Evolutionary conservation across 2,329 filamentous ascomycete species (phyloP), one percentile per base, ranked within the genome.

Genomic region (Macrophomina tecta): DNA sequence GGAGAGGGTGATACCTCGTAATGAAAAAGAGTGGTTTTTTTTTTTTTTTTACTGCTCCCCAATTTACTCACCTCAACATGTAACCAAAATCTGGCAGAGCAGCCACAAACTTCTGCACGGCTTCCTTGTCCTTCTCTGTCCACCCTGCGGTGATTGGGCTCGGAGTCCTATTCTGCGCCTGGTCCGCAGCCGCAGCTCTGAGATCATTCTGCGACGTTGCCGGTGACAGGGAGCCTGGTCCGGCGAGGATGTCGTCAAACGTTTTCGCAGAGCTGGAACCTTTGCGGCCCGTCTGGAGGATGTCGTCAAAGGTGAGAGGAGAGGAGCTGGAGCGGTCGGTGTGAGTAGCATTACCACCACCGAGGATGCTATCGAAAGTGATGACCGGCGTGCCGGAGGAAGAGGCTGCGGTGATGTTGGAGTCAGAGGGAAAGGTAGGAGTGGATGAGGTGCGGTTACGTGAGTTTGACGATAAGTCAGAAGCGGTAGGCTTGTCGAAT

Each of bases 21-120:
- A 23, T 23, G 23, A 23, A 3, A 23, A 23, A 23, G 23, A 23
- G 38, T 40, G 3, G 3, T 1, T 8, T 40, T 14, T 8, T 40
- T 14, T 40, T 2, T 40, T 14, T 40, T 40, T 40, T 9, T 18
- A 18, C 38, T 8, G 7, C 8, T 40, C 38, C 38, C 38, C 38
- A 40, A 40, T 40, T 40, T 40, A 40, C 38, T 65, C 63, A 66
- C 46, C 64, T 63, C 30, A 79, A 62, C 76, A 79, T 78, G 49
- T 78, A 78, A 9, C 71, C 66, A 66, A 78, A 68, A 66, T 78
- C 70, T 1, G 76, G 76, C 46, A 79, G 64, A 0, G 71, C 74
- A 0, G 28, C 60, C 32, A 79, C 34, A 46, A 79, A 76, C 0
- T 64, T 60, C 36, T 61, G 65, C 3, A 78, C 71, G 1, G 73